Percentiles rank a stretch among this genome's conserved stretches.
phyloP scores from a whole-genome alignment of 2,329 filamentous ascomycete species.

The Fusarium buxicola region DNA sequence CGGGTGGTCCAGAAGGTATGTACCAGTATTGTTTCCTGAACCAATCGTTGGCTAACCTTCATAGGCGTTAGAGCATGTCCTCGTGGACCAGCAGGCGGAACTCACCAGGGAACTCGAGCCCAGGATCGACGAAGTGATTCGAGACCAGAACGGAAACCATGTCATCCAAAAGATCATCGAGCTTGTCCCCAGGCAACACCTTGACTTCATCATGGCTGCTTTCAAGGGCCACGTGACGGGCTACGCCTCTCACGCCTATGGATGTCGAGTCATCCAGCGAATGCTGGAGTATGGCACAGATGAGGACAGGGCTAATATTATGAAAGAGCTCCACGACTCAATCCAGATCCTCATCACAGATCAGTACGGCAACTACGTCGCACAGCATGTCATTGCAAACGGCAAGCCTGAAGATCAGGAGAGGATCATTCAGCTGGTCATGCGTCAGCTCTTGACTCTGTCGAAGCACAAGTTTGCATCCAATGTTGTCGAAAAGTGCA shows the following conservation, averaged over 20 bases:
- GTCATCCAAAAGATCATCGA: conserved; percentile 96
- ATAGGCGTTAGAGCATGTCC: conserved; percentile 88
- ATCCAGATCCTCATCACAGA: conserved; percentile 81
- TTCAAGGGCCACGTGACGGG: conserved; percentile 80
- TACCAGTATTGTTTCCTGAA: conserved; percentile 1
- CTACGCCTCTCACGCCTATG: conserved; percentile 84
- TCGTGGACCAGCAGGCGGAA: conserved; percentile 89
- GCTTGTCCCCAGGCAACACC: conserved; percentile 78
- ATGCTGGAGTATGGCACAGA: conserved; percentile 86
- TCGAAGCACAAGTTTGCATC: conserved; percentile 98
- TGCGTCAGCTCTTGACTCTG: conserved; percentile 75
- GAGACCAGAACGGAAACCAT: conserved; percentile 93
- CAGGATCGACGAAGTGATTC: conserved; percentile 81
- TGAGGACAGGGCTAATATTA: conserved; percentile 75
- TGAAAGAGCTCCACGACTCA: conserved; percentile 81
- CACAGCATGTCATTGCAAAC: conserved; percentile 88
- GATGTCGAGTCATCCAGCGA: conserved; percentile 92
- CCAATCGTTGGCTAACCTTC: conserved; percentile 40
- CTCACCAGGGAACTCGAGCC: conserved; percentile 86
- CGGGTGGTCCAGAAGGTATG: conserved; percentile 92
- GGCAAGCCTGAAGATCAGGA: conserved; percentile 78
- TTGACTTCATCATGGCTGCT: conserved; percentile 86
- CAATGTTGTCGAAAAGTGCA: conserved; percentile 96
- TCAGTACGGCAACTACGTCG: conserved; percentile 96
- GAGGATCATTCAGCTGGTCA: conserved; percentile 79